Conservation (phyloP, 2,329 filamentous ascomycete genomes). For the Macrophomina tecta region DNA sequence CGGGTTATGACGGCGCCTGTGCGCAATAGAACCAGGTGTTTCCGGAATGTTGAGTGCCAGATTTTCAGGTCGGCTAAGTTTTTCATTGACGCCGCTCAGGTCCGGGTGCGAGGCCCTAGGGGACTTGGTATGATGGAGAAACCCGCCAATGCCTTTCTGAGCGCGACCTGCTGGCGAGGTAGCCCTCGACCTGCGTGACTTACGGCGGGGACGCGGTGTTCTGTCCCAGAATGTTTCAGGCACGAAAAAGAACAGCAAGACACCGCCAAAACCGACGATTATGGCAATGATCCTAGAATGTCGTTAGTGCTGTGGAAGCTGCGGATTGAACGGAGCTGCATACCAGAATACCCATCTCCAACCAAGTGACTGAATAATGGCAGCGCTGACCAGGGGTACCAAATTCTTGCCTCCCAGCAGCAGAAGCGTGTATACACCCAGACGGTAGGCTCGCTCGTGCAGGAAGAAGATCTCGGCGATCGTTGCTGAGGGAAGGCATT, state of each 20-base stretch:
- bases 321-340: too few relatives aligned
- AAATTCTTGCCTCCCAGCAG: slow-evolving; percentile 91
- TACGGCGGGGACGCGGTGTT: slow-evolving; percentile 62
- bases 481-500: slow-evolving; percentile 90
- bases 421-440: slow-evolving; percentile 91
- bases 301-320: neutral
- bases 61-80: slow-evolving; percentile 24
- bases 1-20: slow-evolving; percentile 35
- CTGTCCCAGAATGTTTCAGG: slow-evolving; percentile 97
- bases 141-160: slow-evolving; percentile 27
- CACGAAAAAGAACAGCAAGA: slow-evolving; percentile 85
- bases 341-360: slow-evolving; percentile 95
- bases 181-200: slow-evolving; percentile 7
- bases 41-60: neutral
- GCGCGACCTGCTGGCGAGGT: slow-evolving; percentile 9
- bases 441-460: slow-evolving; percentile 88
- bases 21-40: slow-evolving; percentile 4
- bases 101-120: slow-evolving; percentile 5
- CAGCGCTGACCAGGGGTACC: slow-evolving; percentile 84
- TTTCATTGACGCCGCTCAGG: slow-evolving; percentile 12
- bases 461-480: slow-evolving; percentile 97
- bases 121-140: slow-evolving; percentile 10
- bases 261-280: slow-evolving; percentile 72
- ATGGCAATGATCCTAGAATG: slow-evolving; percentile 76
- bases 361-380: slow-evolving; percentile 74